Evolutionary conservation across 495 filamentous ascomycete genomes (phyloP).

Genomic region (Chaetomium tenue): DNA sequence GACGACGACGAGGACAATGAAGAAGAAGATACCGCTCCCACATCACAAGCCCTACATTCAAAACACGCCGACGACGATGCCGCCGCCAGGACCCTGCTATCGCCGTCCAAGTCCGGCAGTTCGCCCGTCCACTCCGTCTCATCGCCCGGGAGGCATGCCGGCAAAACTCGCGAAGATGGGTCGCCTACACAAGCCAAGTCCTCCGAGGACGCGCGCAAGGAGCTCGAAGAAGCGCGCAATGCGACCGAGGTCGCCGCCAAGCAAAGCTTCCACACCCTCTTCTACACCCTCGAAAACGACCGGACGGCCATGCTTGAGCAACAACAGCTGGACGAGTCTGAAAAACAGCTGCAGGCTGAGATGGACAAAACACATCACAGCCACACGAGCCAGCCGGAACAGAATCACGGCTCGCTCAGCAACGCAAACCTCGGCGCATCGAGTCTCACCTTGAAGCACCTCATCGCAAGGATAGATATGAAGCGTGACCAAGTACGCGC

Average conservation of each 20-base stretch:
- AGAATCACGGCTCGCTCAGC: conserved; percentile 78
- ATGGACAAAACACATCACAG: conserved; percentile 64
- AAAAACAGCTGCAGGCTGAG: conserved; percentile 92
- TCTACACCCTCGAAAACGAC: conserved; percentile 94
- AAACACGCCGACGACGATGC: conserved; percentile 53
- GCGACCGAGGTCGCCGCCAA: conserved; percentile 87
- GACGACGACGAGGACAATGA: conserved; percentile 76
- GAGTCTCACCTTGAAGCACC: conserved; percentile 93
- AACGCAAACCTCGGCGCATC: conserved; percentile 93
- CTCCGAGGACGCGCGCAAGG: conserved; percentile 84
- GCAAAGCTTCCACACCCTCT: conserved; percentile 82
- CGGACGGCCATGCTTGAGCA: conserved; percentile 95
- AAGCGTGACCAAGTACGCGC: conserved; percentile 83
- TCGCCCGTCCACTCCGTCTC: conserved; percentile 55
- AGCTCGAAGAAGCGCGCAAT: conserved; percentile 90
- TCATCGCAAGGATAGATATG: conserved; percentile 91
- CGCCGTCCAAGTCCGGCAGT: conserved; percentile 58
- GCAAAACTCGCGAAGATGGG: conserved; percentile 48
- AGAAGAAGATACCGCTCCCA: conserved; percentile 44
- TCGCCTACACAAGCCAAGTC: conserved; percentile 56
- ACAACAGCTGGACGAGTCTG: conserved; percentile 92
- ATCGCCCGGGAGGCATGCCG: conserved; percentile 49
- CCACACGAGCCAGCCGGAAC: conserved; percentile 48
- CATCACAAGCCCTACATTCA: conserved; percentile 56
- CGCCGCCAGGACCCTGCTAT: conserved; percentile 48